Evolutionary conservation across 164 flowering plant genomes (phyloP), one percentile per base, ranked within the genome.

Genomic region (Piper longum): DNA sequence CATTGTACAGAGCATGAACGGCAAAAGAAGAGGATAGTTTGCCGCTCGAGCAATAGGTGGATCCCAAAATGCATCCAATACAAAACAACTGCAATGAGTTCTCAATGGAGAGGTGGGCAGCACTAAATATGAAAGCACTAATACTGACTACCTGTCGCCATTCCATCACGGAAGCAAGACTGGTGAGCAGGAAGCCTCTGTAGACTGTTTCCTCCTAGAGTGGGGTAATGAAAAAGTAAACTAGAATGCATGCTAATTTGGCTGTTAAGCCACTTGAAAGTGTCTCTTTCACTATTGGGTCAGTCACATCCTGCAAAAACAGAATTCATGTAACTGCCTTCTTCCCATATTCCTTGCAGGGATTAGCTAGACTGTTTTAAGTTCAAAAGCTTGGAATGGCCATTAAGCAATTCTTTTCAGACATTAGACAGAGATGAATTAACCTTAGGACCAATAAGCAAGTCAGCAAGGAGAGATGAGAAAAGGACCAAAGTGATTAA

Each of bases 41-140:
- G 17, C 91, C 98, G 26, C 78, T 73, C 96, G 93, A 88, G 73
- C 88, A 83, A 70, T 88, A 92, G 52, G 86, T 78, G 77, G 85
- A 77, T 64, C 96, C 98, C 4, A 92, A 83, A 64, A 88, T 77
- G 66, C 78, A 78, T 4, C 98, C 97, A 48, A 92, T 77, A 44
- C 82, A 59, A 65, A 88, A 79, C 43, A 88, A 72, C 61, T 89
- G 98, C 3, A 82, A 16, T 57, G 75, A 82, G 74, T 85, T 83
- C 73, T 88, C 96, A 65, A 61, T 78, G 57, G 98, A 92, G 55
- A 89, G 80, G 70, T 92, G 96, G 54, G 87, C 79, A 41, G 81
- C 84, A 61, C 87, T 78, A 66, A 92, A 92, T 42, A 88, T 66
- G 48, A 73, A 71, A 3, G 96, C 80, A 70, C 96, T 92, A 19